These are phyloP conservation scores for Yamagishiella unicocca DNA, from an alignment of 139 green algal species.

Conservation along the genomic window DNA sequence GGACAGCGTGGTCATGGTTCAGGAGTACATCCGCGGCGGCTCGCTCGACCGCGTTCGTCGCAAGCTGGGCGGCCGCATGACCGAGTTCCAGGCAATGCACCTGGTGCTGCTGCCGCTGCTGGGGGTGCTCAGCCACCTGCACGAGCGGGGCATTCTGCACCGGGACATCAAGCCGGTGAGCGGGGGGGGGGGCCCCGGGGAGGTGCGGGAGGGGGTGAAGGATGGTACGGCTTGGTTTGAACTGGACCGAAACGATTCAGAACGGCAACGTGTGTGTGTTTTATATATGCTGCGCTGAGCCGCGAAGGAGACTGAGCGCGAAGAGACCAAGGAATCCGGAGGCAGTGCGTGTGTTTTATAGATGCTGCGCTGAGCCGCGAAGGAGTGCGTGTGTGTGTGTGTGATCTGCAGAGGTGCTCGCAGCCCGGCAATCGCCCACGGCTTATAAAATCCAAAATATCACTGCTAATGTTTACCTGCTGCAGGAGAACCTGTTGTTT, in stretches of 20 bases:
- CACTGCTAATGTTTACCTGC: not conserved
- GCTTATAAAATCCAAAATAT: not conserved
- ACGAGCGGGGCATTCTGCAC: constrained; percentile 7
- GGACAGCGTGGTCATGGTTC: constrained; percentile 48
- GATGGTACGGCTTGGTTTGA: not conserved
- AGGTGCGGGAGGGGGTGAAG: not conserved
- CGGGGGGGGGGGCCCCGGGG: no score
- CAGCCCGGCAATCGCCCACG: not conserved
- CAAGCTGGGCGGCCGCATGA: constrained; percentile 52
- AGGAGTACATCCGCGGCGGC: constrained; percentile 61
- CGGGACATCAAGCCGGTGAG: constrained; percentile 45
- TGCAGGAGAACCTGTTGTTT: constrained; percentile 38
- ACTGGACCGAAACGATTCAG: not conserved
- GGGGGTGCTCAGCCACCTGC: constrained; percentile 53
- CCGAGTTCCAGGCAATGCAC: constrained; percentile 59
- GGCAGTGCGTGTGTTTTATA: not conserved
- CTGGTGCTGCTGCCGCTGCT: constrained; percentile 66
- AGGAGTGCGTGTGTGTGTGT: not conserved
- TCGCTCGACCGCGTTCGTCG: constrained; percentile 51
- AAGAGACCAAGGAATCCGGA: no score
- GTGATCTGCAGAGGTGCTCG: no score
- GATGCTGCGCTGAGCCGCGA: not conserved
- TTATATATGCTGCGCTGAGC: not conserved
- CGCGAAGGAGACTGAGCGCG: not conserved
- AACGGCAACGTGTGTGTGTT: not conserved